phyloP scores from a whole-genome alignment of 495 filamentous ascomycete species.

The Penicillium argentinense region DNA sequence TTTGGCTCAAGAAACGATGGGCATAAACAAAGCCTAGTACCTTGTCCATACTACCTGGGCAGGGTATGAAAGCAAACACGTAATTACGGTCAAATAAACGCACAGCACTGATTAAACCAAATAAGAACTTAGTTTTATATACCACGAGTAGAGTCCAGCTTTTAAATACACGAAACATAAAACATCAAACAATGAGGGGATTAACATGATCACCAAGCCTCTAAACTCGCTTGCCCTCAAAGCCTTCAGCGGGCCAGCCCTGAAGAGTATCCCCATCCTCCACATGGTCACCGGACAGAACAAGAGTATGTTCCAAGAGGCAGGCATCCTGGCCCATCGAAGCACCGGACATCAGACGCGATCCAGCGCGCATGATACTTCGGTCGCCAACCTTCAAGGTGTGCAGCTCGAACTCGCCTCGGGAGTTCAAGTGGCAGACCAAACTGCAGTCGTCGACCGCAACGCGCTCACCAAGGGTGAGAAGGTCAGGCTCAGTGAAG shows the following conservation, averaged over 20 bases:
- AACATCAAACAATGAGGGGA: constrained; percentile 1
- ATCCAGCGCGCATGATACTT: constrained; percentile 42
- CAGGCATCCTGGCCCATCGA: constrained; percentile 43
- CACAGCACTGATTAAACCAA: no score
- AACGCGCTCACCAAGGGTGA: constrained; percentile 45
- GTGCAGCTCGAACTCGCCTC: constrained; percentile 49
- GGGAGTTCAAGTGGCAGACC: constrained; percentile 45
- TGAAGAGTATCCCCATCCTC: constrained; percentile 40
- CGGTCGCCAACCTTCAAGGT: constrained; percentile 38
- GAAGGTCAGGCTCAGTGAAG: constrained; percentile 51
- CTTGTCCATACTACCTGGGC: no score
- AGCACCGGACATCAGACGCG: constrained; percentile 41
- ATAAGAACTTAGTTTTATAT: no score
- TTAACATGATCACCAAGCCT: no score
- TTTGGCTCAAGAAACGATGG: no score
- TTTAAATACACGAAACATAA: no score
- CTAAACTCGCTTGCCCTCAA: constrained; percentile 19
- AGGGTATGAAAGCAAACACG: no score
- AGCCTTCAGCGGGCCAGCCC: constrained; percentile 49
- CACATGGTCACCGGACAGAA: constrained; percentile 47
- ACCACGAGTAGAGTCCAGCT: no score
- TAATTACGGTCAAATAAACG: no score
- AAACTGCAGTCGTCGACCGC: constrained; percentile 47
- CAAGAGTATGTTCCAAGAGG: constrained; percentile 46
- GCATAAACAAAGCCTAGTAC: no score